Base-by-base conservation (phyloP, 1,284 basidiomycete species). In the Taiwanofungus camphoratus region DNA sequence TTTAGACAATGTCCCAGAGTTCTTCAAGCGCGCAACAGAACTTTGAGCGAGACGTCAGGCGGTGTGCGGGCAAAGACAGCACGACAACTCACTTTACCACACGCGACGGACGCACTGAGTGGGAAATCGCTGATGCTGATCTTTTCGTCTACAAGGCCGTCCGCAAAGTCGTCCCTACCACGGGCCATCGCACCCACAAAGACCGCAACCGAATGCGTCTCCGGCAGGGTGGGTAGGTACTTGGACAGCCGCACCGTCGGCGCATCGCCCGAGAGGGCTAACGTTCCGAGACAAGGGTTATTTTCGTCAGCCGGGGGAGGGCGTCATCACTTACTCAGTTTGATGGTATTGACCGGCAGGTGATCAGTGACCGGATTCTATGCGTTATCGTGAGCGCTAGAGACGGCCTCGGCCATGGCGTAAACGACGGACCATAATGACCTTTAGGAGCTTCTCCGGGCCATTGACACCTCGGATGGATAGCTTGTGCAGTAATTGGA, bases 101-200 rank as follows among this genome's bases (percentile, higher is more conserved):
- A 99, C 11, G 95, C 95, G 26, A 97, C 93, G 29, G 87, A 91
- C 16, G 96, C 95, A 57, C 92, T 95, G 37, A 99, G 70, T 5
- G 89, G 81, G 66, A 96, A 99, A 57, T 97, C 87, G 57, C 89
- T 93, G 65, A 99, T 93, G 49, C 89, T 82, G 58, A 99, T 94
- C 71, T 99, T 99, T 66, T 96, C 88, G 61, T 99, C 95, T 0
- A 97, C 90, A 51, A 91, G 67, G n/a, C 77, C 88, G 66, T 99
- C 96, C 9, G 96, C 95, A 70, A 99, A 99, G 68, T 94, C 92
- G 59, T 99, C 95, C 51, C 82, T 83, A 7, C 92, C 93, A 50
- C 93, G 74, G 2, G 93, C 93, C 93, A 97, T 97, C 15, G 96
- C 95, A 45, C 95, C 96, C 39, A 99, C 92, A 60, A 98, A 98